Conservation (phyloP, 495 filamentous ascomycete genomes). For the Podospora appendiculata region DNA sequence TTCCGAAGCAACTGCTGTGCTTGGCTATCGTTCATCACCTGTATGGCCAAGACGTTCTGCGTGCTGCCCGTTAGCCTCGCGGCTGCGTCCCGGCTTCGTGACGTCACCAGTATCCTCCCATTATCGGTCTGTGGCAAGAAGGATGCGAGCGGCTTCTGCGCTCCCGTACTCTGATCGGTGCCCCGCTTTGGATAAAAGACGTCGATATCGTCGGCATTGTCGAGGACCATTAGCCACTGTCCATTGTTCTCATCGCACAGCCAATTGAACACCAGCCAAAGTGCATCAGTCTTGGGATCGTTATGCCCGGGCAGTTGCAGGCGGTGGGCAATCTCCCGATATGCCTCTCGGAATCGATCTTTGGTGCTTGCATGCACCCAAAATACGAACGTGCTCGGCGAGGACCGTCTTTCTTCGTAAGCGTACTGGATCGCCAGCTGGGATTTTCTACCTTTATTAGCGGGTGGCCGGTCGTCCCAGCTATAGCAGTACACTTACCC, state of each 20-base stretch:
- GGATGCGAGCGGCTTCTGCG: constrained; percentile 11
- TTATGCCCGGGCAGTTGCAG: constrained; percentile 27
- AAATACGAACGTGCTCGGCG: too few species aligned
- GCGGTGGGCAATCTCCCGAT: constrained; percentile 24
- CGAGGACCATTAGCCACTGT: constrained; percentile 34
- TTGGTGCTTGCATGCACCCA: background rate
- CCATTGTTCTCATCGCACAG: constrained; percentile 29
- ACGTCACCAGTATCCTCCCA: constrained; percentile 30
- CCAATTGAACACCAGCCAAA: constrained; percentile 30
- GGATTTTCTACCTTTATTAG: too few species aligned
- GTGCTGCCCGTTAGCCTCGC: constrained; percentile 12
- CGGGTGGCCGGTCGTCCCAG: too few species aligned
- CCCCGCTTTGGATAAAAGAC: constrained; percentile 11
- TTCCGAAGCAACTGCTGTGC: too few species aligned
- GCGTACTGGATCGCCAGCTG: too few species aligned
- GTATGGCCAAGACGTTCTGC: background rate
- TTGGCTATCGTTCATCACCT: too few species aligned
- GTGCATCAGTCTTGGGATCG: constrained; percentile 26
- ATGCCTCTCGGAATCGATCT: background rate
- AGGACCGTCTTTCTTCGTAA: too few species aligned
- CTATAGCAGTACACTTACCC: too few species aligned
- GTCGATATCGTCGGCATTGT: constrained; percentile 36
- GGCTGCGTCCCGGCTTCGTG: constrained; percentile 20
- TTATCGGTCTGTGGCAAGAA: constrained; percentile 34
- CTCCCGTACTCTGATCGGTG: background rate